A percentile compares a stretch with the other conserved stretches of the same genome.
Evolutionary conservation across 2,329 filamentous ascomycete genomes (phyloP).

Genomic region (Fusarium algeriense): DNA sequence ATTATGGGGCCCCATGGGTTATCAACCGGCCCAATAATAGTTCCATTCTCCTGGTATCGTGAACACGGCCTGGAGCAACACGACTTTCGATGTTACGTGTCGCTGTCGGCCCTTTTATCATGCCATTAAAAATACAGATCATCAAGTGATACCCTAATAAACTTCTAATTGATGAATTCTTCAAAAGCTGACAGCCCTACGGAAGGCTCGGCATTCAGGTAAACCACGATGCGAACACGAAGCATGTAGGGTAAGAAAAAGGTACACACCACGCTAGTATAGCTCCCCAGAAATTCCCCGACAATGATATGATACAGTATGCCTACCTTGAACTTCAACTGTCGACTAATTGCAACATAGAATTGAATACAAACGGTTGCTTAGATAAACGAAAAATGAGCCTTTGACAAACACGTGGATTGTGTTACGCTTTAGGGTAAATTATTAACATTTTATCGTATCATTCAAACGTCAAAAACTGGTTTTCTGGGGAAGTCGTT

Average conservation of each 20-base stretch:
- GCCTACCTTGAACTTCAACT: too few relatives aligned
- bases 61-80: background rate
- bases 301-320: background rate
- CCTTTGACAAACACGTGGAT: background rate
- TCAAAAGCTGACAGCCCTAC: background rate
- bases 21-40: background rate
- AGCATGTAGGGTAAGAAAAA: background rate
- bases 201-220: constrained; percentile 17
- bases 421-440: background rate
- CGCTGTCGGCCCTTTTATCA: constrained; percentile 11
- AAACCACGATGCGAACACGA: constrained; percentile 4
- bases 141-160: background rate
- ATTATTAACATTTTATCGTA: background rate
- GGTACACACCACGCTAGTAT: background rate
- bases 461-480: constrained; percentile 8
- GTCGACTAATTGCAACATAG: background rate
- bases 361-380: background rate
- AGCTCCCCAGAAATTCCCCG: constrained; percentile 14
- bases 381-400: background rate
- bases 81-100: background rate
- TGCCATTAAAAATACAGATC: background rate
- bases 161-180: background rate
- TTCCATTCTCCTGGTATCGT: fast-evolving
- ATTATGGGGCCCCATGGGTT: background rate
- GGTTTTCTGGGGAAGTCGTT: constrained; percentile 6